Conservation (phyloP, 768 basidiomycete genomes). For the Cantharellus anzutake region DNA sequence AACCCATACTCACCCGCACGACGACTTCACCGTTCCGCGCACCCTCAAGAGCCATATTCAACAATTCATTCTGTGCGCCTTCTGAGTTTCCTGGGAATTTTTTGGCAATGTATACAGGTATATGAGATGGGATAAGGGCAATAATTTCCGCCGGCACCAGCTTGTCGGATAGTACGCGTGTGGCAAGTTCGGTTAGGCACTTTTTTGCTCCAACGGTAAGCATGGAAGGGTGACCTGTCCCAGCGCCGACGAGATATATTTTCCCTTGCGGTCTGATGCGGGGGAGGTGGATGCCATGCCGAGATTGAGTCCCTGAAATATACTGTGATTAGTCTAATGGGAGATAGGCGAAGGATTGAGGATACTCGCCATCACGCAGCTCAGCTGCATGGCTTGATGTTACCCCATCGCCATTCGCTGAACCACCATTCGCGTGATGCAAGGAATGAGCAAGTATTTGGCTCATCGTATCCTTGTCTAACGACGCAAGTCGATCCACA, state of each 20-base stretch:
- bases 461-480: conserved; percentile 50
- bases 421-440: not conserved
- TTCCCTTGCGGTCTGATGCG: conserved; percentile 26
- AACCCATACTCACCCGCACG: conserved; percentile 42
- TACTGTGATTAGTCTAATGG: not conserved
- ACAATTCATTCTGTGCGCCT: conserved; percentile 84
- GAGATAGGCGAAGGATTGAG: not conserved
- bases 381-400: not conserved
- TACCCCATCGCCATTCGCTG: not conserved
- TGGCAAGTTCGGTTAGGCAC: conserved; percentile 58
- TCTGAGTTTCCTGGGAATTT: conserved; percentile 98
- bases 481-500: conserved; percentile 46
- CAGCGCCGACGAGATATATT: conserved; percentile 87
- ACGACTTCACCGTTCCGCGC: conserved; percentile 67
- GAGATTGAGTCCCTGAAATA: not conserved
- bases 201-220: conserved; percentile 75
- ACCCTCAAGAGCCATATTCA: conserved; percentile 75
- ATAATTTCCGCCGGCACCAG: conserved; percentile 83
- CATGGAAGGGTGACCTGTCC: conserved; percentile 85
- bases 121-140: conserved; percentile 49
- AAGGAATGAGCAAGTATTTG: conserved; percentile 23
- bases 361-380: not conserved
- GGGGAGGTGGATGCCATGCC: conserved; percentile 14
- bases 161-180: conserved; percentile 88
- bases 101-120: conserved; percentile 72